These are phyloP conservation scores for Lachancea sp. DNA, from an alignment of 805 yeast genomes.

Conservation along the genomic window DNA sequence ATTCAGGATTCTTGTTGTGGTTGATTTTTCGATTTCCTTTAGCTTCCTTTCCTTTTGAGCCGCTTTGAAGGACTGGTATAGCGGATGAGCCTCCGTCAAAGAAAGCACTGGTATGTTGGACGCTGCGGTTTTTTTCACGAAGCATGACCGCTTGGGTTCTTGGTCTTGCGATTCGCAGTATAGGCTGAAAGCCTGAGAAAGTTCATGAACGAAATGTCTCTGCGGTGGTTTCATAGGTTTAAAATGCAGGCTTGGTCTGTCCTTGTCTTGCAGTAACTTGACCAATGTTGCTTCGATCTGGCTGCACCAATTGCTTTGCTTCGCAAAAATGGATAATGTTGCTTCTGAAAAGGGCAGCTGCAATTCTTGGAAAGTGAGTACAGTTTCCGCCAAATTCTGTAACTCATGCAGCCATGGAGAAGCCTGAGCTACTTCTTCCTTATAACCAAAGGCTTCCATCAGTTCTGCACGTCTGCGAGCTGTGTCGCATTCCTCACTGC, in stretches of 20 bases:
- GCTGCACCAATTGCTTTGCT: slow-evolving; percentile 63
- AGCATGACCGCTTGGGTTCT: slow-evolving; percentile 73
- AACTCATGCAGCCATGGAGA: slow-evolving; percentile 12
- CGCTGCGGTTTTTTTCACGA: slow-evolving; percentile 38
- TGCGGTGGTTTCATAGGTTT: slow-evolving; percentile 68
- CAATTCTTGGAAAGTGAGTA: slow-evolving; percentile 24
- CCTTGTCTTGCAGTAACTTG: slow-evolving; percentile 40
- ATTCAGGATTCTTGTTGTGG: slow-evolving; percentile 21
- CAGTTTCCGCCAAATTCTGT: slow-evolving; percentile 20
- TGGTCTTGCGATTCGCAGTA: slow-evolving; percentile 72
- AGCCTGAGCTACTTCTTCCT: neutral
- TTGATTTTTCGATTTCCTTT: slow-evolving; percentile 25
- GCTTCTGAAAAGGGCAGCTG: slow-evolving; percentile 40
- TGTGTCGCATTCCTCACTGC: slow-evolving; percentile 66
- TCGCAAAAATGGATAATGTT: slow-evolving; percentile 41
- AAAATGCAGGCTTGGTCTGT: slow-evolving; percentile 47
- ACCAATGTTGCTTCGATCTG: slow-evolving; percentile 51
- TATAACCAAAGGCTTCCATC: slow-evolving; percentile 52
- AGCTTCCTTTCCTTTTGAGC: slow-evolving; percentile 31
- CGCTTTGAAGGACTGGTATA: slow-evolving; percentile 40
- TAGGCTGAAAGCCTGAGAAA: slow-evolving; percentile 53
- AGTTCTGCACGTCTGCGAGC: slow-evolving; percentile 54
- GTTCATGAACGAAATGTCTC: slow-evolving; percentile 61
- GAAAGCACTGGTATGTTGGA: slow-evolving; percentile 20
- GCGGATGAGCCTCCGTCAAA: slow-evolving; percentile 30